Conservation (phyloP, 352 stramenopile genomes). For the Phytophthora pluvialis region DNA sequence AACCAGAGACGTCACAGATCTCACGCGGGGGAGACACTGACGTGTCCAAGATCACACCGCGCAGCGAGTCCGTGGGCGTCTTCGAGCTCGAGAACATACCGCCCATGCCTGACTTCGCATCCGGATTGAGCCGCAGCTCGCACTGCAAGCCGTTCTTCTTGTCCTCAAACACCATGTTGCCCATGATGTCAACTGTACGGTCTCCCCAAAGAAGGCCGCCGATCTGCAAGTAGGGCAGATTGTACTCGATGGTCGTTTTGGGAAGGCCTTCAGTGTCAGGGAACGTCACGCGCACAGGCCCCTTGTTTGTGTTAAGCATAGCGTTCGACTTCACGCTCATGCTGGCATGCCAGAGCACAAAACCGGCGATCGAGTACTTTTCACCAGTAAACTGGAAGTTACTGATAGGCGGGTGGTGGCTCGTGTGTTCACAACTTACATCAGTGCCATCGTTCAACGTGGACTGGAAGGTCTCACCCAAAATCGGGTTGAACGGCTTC, state of each 20-base stretch:
- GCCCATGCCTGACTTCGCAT: conserved; percentile 88
- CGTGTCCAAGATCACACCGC: conserved; percentile 73
- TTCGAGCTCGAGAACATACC: conserved; percentile 84
- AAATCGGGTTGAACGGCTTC: conserved; percentile 88
- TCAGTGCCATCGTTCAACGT: conserved; percentile 80
- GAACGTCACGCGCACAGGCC: conserved; percentile 77
- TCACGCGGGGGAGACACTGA: conserved; percentile 54
- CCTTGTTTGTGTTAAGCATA: conserved; percentile 80
- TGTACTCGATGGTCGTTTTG: conserved; percentile 72
- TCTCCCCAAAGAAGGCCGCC: conserved; percentile 84
- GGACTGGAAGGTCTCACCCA: conserved; percentile 83
- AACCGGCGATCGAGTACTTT: conserved; percentile 75
- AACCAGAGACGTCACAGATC: conserved; percentile 75
- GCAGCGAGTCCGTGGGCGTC: conserved; percentile 77
- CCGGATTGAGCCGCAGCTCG: conserved; percentile 83
- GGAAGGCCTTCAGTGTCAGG: conserved; percentile 42
- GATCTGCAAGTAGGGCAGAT: conserved; percentile 75
- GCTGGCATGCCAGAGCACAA: conserved; percentile 76
- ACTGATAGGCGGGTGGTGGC: conserved; percentile 86
- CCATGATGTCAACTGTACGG: conserved; percentile 79
- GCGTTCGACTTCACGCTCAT: conserved; percentile 90
- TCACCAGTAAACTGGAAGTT: conserved; percentile 82
- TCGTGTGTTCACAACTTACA: conserved; percentile 85
- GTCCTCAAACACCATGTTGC: conserved; percentile 78
- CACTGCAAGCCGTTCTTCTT: conserved; percentile 72